Base-by-base conservation (phyloP, 305 asterid species). In the Stenogyne calaminthoides region DNA sequence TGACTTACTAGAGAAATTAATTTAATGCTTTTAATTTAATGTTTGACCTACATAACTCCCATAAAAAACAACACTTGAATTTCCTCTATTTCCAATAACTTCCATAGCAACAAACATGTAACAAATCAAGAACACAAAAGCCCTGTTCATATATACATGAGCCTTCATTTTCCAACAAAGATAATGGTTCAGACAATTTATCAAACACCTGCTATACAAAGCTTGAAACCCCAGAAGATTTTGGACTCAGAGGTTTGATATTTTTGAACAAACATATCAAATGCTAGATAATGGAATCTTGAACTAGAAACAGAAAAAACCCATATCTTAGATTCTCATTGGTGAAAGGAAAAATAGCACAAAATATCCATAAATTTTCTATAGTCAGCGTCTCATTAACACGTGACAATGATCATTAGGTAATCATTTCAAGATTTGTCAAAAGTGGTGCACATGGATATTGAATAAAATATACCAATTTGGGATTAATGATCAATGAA, bases 101-200 rank as follows among this genome's bases (percentile, higher is more conserved):
- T 68, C 76, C 80, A 82, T 54, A 25, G 86, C 70, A 57, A 83
- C 51, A 78, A 83, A 72, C 64, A 77, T 4, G 67, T 82, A 81
- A 60, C 42, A 73, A 69, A 66, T 47, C 78, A 79, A 73, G 66
- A 82, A 70, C 7, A 66, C 57, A 63, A 76, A 39, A 52, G 39
- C 76, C 77, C 72, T 76, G 63, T 39, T 73, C 61, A 16, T 75
- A 34, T 39, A 32, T 15, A 62, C 52, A 42, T 60, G 58, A 18
- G 22, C 65, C 52, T 22, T 56, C 80, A 76, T 76, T 60, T 72
- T 54, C 55, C 59, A 72, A 54, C 60, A 58, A 54, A 52, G 36
- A 65, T 22, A 25, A 51, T 16, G 18, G 15, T 29, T 58, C 68
- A 55, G 70, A 34, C 65, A 71, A 74, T 58, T 46, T 34, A 59